Base-by-base conservation (phyloP, 83 land plant species). In the Picea engelmannii region DNA sequence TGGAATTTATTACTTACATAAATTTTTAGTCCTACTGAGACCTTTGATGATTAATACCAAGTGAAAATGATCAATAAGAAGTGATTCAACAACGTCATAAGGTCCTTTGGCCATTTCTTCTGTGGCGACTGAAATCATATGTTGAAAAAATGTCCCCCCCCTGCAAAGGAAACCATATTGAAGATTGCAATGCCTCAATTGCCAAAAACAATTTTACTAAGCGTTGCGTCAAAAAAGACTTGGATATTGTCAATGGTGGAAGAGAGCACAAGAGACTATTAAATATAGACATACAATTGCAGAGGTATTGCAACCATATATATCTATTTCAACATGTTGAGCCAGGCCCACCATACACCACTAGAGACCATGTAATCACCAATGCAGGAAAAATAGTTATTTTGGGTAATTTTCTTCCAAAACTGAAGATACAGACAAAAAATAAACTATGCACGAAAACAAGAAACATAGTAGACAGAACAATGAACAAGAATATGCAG, bases 301-400 rank as follows among this genome's bases (percentile, higher is more conserved):
- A 94, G 25, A 97, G 96, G 85, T 97, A 98, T 80, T 97, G 99
- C 73, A 97, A 97, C 82, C 98, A 97, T 84, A 97, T 98, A 24
- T 97, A 97, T 82, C 89, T 97, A 40, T 97, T 97, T 73, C 97
- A 97, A 89, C 98, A 98, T 21, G 99, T 98, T n/a, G 98, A 97
- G 84, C 99, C 98, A 69, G 99, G 98, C 5, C 99, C 99, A 15
- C 99, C 99, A 6, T 97, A 94, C 79, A 91, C 93, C 7, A 94
- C 98, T 15, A 98, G 99, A 42, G 97, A 97, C 0, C 99, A 97
- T 90, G 89, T 97, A 17, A 84, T 97, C 17, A 90, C 90, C 25
- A 97, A 92, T 91, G 95, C 99, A 94, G 99, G 99, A 59, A 98
- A 98, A 89, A 98, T 98, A 99, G 98, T 97, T 80, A 91, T 97